Base-by-base conservation (phyloP, 1,284 basidiomycete species). In the Boletus mariae region DNA sequence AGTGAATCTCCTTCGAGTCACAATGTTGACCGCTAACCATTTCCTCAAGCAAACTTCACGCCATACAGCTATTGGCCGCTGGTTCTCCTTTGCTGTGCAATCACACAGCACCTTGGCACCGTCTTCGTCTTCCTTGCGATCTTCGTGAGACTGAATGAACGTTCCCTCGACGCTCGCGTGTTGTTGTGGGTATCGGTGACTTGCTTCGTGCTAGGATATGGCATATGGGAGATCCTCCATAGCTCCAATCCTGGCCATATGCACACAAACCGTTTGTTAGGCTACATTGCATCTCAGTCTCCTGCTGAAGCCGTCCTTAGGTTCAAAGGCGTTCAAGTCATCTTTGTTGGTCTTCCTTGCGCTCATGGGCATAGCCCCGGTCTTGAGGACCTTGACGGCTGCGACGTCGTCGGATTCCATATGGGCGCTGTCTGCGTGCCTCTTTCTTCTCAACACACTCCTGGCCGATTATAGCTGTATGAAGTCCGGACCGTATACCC, bases 391-490 rank as follows among this genome's bases (percentile, higher is more conserved):
- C 1, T 74, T 99, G 60, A 97, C 94, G 11, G 91, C 92, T 40
- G 92, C 95, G 8, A 98, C 95, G 0, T 98, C 96, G 17, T 90
- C 88, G 12, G 97, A 99, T 69, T 94, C 93, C 26, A 97, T 98
- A 60, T 98, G 94, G 94, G 95, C 95, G 7, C 73, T 98, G 44
- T 84, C 92, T 45, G 80, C 81, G 12, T 73, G 74, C 58, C 75
- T 93, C 32, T 84, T 90, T 61, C 70, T 76, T 40, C 70, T 87
- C 40, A 84, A 86, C 64, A 71, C 83, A 5, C 71, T 87, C 35
- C 68, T 92, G 11, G 84, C 83, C 4, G 87, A 92, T 69, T 91
- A 89, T 62, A 67, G 78, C 67, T 62, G 70, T 55, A 62, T 63
- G 44, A 62, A 61, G 45, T 59, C 64, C 44, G 61, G 62, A 20